These are phyloP conservation scores for Nyssa sinensis DNA, from an alignment of 148 eudicot species.

Conservation along the genomic window DNA sequence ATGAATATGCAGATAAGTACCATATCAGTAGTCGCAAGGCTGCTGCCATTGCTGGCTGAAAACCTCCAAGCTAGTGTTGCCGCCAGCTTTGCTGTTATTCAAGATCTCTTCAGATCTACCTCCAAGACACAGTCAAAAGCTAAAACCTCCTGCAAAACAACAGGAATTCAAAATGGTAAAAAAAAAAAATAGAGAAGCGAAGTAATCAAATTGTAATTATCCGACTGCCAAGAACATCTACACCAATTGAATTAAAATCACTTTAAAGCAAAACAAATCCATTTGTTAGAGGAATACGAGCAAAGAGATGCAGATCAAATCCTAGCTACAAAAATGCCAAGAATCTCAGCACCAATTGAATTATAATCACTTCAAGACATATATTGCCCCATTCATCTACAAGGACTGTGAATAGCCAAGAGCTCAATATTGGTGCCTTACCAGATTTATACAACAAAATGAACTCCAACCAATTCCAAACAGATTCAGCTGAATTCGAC, in stretches of 20 bases:
- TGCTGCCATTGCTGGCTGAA: constrained; percentile 65
- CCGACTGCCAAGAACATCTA: not conserved
- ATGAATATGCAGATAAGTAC: constrained; percentile 31
- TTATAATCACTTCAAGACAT: not conserved
- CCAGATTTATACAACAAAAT: not conserved
- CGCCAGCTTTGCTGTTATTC: constrained; percentile 52
- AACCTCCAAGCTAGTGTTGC: constrained; percentile 70
- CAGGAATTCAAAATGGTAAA: not conserved
- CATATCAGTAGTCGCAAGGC: constrained; percentile 58
- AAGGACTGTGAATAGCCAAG: not conserved
- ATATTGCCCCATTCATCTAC: not conserved
- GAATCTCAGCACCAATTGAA: not conserved
- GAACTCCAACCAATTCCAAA: not conserved
- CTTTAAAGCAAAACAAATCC: not conserved
- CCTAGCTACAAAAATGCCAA: constrained; percentile 11
- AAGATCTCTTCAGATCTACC: constrained; percentile 28
- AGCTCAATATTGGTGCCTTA: not conserved
- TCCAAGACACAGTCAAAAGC: constrained; percentile 28
- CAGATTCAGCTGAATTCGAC: constrained; percentile 4
- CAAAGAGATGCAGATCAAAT: constrained; percentile 5
- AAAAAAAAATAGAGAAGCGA: not conserved
- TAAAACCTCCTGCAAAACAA: constrained; percentile 25
- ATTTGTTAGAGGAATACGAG: not conserved
- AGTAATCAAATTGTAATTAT: too few relatives aligned
- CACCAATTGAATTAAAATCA: not conserved